Conservation (phyloP, 2,329 filamentous ascomycete species). For the Talaromyces sp. region DNA sequence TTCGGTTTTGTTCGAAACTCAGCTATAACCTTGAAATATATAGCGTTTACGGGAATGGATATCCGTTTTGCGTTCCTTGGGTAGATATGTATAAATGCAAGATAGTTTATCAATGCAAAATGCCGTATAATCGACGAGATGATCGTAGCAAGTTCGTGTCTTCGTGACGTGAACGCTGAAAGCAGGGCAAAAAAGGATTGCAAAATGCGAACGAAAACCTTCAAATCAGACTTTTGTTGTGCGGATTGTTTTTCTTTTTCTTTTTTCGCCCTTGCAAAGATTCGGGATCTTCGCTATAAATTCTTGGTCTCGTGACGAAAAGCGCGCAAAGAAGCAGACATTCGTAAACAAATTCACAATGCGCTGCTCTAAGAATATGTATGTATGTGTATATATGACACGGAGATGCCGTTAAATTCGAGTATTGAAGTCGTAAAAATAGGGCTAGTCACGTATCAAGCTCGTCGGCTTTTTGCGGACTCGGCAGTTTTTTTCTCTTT, state of each 20-base stretch:
- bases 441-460: neutral
- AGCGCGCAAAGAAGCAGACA: neutral
- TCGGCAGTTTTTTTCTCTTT: conserved; percentile 1
- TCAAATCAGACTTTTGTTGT: conserved; percentile 21
- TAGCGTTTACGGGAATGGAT: neutral
- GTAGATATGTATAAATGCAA: neutral
- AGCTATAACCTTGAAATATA: neutral
- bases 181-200: conserved; percentile 18
- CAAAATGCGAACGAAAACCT: conserved; percentile 12
- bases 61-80: neutral
- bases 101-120: no score
- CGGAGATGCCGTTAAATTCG: neutral
- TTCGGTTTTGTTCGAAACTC: conserved; percentile 56
- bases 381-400: conserved; percentile 4
- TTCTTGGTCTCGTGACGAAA: neutral
- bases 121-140: conserved; percentile 14
- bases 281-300: neutral
- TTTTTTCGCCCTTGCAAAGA: conserved; percentile 8
- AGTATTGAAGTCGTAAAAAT: neutral
- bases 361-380: conserved; percentile 1
- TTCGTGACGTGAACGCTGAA: conserved; percentile 29
- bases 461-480: neutral
- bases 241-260: conserved; percentile 4
- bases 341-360: conserved; percentile 3
- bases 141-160: conserved; percentile 30